Evolutionary conservation across 2,329 filamentous ascomycete genomes (phyloP), one percentile per base, ranked within the genome.

Genomic region (Penicillium sp.): DNA sequence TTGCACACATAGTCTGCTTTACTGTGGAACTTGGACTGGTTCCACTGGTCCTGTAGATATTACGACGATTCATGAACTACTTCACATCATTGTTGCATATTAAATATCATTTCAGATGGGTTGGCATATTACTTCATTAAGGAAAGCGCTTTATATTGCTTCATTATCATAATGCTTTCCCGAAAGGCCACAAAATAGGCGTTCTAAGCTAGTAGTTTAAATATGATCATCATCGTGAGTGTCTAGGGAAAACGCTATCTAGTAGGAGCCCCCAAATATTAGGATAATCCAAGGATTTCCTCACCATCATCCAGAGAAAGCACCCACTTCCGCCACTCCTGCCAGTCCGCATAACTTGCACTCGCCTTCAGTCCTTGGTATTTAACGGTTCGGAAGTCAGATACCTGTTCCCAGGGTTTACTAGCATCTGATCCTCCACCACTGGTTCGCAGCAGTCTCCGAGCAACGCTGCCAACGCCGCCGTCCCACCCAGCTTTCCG

Each of bases 401-500:
- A 76, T 3, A 97, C 86, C 55, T 91, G 87, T 62, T 83, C 83
- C 93, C 92, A 97, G 36, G 84, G 72, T 31, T 66, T 69, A 49
- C 60, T 51, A 5, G 60, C 37, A 18, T 47, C 52, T 13, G 54
- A 56, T 40, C 54, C 56, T 61, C 33, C 82, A 49, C 78, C 67
- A 68, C 67, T 71, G n/a, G 52, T 55, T 45, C 75, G 65, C 1
- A 75, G 62, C 11, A 78, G 61, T 47, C 73, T 66, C 51, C 73
- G 69, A 9, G 73, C 66, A 36, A 72, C 60, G 42, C 71, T 68
- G 14, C 71, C 62, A 5, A 66, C 77, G 40, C 76, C 73, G 1
- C 91, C 92, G 54, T 82, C 83, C 92, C 92, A 99, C 1, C 94
- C 94, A 0, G 92, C 92, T 81, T 99, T 99, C 55, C 91, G 83